phyloP scores from a whole-genome alignment of 2,329 filamentous ascomycete genomes.

The Aureobasidium uvarum region DNA sequence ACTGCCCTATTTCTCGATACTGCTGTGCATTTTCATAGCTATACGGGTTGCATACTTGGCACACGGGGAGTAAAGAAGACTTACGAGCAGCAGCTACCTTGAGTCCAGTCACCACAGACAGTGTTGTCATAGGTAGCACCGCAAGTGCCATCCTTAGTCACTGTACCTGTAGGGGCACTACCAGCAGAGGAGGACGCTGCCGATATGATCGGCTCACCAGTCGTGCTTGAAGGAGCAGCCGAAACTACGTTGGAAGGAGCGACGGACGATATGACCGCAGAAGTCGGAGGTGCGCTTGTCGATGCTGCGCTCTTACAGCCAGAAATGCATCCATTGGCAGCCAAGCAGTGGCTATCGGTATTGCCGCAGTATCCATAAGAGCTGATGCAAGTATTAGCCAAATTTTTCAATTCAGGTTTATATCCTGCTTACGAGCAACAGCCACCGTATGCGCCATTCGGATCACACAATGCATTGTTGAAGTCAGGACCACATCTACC shows the following conservation, averaged over 20 bases:
- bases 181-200: slow-evolving; percentile 34
- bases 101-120: slow-evolving; percentile 54
- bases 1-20: no score
- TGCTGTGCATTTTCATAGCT: no score
- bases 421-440: slow-evolving; percentile 37
- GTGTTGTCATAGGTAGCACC: slow-evolving; percentile 51
- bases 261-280: background rate
- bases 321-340: slow-evolving; percentile 41
- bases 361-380: slow-evolving; percentile 37
- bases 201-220: slow-evolving; percentile 34
- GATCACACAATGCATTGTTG: slow-evolving; percentile 41
- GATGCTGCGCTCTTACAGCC: slow-evolving; percentile 38
- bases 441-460: slow-evolving; percentile 42
- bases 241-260: slow-evolving; percentile 29
- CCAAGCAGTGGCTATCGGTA: slow-evolving; percentile 38
- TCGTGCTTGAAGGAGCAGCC: slow-evolving; percentile 27
- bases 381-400: slow-evolving; percentile 26
- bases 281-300: slow-evolving; percentile 20
- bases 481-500: slow-evolving; percentile 46
- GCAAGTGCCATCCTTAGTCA: slow-evolving; percentile 55
- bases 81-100: slow-evolving; percentile 46
- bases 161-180: slow-evolving; percentile 34
- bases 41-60: no score
- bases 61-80: background rate
- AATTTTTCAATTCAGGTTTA: no score